Conservation (phyloP, 169 alveolate genomes). For the Plasmodium relictum region DNA sequence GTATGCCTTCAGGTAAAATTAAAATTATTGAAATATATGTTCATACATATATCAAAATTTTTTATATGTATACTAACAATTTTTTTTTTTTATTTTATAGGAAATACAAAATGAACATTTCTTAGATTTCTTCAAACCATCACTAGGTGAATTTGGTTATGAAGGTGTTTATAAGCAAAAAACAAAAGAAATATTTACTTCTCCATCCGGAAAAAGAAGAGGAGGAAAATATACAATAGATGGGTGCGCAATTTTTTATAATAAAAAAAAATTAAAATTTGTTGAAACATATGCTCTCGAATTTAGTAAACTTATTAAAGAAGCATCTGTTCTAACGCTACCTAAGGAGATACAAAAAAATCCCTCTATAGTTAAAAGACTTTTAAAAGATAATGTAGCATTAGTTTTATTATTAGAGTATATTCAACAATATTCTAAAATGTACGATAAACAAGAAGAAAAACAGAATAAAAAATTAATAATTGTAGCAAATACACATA, state of each 20-base stretch:
- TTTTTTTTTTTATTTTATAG: slow-evolving; percentile 19
- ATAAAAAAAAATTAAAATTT: slow-evolving; percentile 79
- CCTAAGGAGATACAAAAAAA: slow-evolving; percentile 83
- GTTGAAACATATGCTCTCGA: slow-evolving; percentile 84
- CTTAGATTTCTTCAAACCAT: slow-evolving; percentile 85
- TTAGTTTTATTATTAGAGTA: slow-evolving; percentile 80
- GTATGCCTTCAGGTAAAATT: slow-evolving; percentile 81
- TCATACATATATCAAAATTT: not conserved
- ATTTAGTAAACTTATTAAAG: slow-evolving; percentile 83
- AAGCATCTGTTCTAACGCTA: slow-evolving; percentile 80
- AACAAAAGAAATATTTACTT: slow-evolving; percentile 85
- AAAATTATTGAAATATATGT: not conserved
- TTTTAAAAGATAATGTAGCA: slow-evolving; percentile 87
- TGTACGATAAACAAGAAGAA: slow-evolving; percentile 35
- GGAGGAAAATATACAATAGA: slow-evolving; percentile 87
- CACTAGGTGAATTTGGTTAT: slow-evolving; percentile 81
- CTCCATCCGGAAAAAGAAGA: slow-evolving; percentile 85
- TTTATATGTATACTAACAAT: not conserved
- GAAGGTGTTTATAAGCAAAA: slow-evolving; percentile 87
- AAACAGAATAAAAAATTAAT: slow-evolving; percentile 64
- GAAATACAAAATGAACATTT: slow-evolving; percentile 88
- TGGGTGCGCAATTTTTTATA: slow-evolving; percentile 87
- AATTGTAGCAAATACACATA: slow-evolving; percentile 85
- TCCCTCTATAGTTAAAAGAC: slow-evolving; percentile 79
- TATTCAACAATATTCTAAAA: slow-evolving; percentile 54